Conservation (phyloP, 805 yeast species). For the Candida quercuum region DNA sequence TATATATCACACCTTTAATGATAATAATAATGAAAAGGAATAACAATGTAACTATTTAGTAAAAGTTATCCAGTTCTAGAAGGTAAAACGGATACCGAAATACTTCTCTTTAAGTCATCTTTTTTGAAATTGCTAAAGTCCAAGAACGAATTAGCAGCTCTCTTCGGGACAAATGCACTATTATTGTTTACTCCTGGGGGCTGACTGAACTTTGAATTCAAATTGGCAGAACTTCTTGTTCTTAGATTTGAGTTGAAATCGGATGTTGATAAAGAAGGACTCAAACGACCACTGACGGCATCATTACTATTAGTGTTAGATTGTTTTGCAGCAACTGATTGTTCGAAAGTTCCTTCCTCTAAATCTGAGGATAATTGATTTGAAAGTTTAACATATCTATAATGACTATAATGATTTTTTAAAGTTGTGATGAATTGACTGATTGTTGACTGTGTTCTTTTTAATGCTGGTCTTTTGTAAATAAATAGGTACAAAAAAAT, state of each 20-base stretch:
- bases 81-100: no score
- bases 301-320: constrained; percentile 2
- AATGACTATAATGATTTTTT: constrained; percentile 13
- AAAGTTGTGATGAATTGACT: constrained; percentile 9
- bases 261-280: constrained; percentile 15
- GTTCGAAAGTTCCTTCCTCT: constrained; percentile 18
- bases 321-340: not conserved
- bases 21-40: no score
- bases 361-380: constrained; percentile 15
- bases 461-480: constrained; percentile 9
- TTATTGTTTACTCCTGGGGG: not conserved
- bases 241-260: constrained; percentile 14
- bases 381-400: constrained; percentile 16
- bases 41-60: no score
- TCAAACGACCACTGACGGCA: constrained; percentile 15
- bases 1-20: no score
- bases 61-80: not conserved
- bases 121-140: constrained; percentile 18
- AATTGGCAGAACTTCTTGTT: constrained; percentile 20
- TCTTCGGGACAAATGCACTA: constrained; percentile 10
- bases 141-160: constrained; percentile 14
- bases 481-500: constrained; percentile 7
- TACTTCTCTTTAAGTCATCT: constrained; percentile 3
- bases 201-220: constrained; percentile 4
- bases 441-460: constrained; percentile 12